Percentiles rank a stretch among this genome's conserved stretches.
phyloP scores from a whole-genome alignment of 2,329 filamentous ascomycete genomes.

The Annulohypoxylon truncatum region DNA sequence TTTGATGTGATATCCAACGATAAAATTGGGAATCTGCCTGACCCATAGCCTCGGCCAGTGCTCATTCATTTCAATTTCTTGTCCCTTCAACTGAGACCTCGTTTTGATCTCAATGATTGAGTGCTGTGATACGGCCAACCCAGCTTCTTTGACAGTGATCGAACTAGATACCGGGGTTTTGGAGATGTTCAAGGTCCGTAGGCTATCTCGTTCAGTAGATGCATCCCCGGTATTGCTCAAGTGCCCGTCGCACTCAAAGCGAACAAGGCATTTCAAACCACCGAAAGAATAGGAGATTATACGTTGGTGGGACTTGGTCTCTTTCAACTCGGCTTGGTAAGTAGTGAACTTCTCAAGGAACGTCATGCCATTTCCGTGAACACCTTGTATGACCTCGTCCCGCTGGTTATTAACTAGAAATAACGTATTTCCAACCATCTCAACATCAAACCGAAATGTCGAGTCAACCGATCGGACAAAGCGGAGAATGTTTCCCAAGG shows the following conservation, averaged over 20 bases:
- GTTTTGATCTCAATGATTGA: constrained; percentile 45
- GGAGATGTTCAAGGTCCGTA: neutral
- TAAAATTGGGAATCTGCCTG: constrained; percentile 42
- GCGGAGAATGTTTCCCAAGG: constrained; percentile 44
- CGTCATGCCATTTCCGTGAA: constrained; percentile 42
- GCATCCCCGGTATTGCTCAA: constrained; percentile 7
- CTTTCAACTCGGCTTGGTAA: constrained; percentile 6
- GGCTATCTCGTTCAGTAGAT: neutral
- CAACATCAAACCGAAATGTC: constrained; percentile 44
- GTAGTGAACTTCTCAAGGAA: constrained; percentile 44
- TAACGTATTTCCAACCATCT: constrained; percentile 44
- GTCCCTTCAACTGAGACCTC: constrained; percentile 24
- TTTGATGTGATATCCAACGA: constrained; percentile 39
- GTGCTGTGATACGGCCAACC: constrained; percentile 30
- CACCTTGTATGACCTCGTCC: constrained; percentile 39
- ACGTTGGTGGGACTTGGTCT: constrained; percentile 43
- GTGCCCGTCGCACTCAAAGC: constrained; percentile 44
- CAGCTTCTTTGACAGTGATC: constrained; percentile 21
- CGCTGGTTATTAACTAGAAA: constrained; percentile 42
- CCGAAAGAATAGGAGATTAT: constrained; percentile 43
- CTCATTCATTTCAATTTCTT: constrained; percentile 33
- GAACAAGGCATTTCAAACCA: constrained; percentile 42
- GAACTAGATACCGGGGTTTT: neutral
- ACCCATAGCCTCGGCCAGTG: constrained; percentile 44
- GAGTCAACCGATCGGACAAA: constrained; percentile 37